phyloP scores from a whole-genome alignment of 2,329 filamentous ascomycete species.

The Hypoxylon sp. region DNA sequence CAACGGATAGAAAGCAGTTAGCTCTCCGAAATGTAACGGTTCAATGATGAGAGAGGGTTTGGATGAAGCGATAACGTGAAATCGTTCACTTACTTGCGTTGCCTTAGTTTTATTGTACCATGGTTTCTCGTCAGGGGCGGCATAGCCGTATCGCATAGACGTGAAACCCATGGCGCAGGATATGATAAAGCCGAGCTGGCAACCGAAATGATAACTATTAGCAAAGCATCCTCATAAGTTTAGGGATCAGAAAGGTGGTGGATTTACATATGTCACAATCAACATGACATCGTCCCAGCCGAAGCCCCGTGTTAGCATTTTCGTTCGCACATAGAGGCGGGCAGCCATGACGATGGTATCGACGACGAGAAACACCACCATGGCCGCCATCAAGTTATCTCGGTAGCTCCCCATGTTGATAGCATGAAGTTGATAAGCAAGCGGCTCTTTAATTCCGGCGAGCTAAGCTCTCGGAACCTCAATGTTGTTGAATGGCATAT shows the following conservation, averaged over 20 bases:
- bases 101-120: constrained; percentile 47
- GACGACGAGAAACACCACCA: constrained; percentile 50
- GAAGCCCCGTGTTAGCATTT: constrained; percentile 49
- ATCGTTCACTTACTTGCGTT: constrained; percentile 39
- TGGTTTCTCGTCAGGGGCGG: constrained; percentile 47
- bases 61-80: background rate
- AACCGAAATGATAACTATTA: constrained; percentile 31
- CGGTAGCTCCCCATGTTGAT: constrained; percentile 38
- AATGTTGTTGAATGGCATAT: constrained; percentile 12
- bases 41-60: background rate
- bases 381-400: constrained; percentile 49
- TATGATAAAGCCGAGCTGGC: constrained; percentile 50
- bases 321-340: constrained; percentile 53
- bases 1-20: constrained; percentile 17
- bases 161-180: constrained; percentile 51
- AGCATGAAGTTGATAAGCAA: background rate
- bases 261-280: constrained; percentile 51
- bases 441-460: constrained; percentile 15
- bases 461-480: constrained; percentile 23
- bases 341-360: constrained; percentile 48
- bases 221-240: constrained; percentile 1
- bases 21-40: background rate
- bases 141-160: constrained; percentile 54
- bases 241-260: background rate
- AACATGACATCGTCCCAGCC: constrained; percentile 53